These are phyloP conservation scores for Fusarium buxicola DNA, from an alignment of 2,329 filamentous ascomycete species.

Conservation along the genomic window DNA sequence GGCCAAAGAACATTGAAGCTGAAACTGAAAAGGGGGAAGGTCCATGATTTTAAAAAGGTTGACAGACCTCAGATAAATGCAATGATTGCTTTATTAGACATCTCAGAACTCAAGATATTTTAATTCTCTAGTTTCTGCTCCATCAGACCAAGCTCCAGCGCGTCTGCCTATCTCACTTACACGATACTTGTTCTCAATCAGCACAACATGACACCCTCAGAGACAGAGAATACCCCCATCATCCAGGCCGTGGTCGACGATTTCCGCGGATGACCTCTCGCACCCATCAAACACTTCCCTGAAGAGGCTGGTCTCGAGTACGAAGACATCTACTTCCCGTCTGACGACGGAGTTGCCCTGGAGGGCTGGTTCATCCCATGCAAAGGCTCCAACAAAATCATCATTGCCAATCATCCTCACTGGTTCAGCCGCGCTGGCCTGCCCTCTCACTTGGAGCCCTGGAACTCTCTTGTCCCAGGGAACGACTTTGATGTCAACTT, in stretches of 20 bases:
- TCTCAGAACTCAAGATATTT: too few species aligned
- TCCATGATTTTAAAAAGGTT: too few species aligned
- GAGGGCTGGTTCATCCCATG: slow-evolving; percentile 35
- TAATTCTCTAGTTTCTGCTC: too few species aligned
- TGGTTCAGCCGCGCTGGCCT: slow-evolving; percentile 33
- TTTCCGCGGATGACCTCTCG: slow-evolving; percentile 28
- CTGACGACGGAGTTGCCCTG: slow-evolving; percentile 20
- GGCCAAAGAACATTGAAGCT: too few species aligned
- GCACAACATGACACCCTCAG: slow-evolving; percentile 10
- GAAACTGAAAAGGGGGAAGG: too few species aligned
- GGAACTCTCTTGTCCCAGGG: slow-evolving; percentile 24
- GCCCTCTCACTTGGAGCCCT: slow-evolving; percentile 24
- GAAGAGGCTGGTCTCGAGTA: slow-evolving; percentile 21
- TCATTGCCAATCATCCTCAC: slow-evolving; percentile 34
- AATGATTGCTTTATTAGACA: too few species aligned
- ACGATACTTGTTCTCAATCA: not conserved
- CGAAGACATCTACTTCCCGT: slow-evolving; percentile 29
- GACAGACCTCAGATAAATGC: too few species aligned
- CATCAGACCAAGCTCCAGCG: too few species aligned
- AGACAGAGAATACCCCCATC: slow-evolving; percentile 6
- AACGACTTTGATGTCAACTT: slow-evolving; percentile 37
- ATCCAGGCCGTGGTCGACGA: slow-evolving; percentile 25
- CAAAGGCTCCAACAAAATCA: slow-evolving; percentile 25
- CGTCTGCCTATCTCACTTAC: not conserved
- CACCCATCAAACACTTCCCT: slow-evolving; percentile 28